Conservation (phyloP, 331 rosid species). For the Malus hybrid region DNA sequence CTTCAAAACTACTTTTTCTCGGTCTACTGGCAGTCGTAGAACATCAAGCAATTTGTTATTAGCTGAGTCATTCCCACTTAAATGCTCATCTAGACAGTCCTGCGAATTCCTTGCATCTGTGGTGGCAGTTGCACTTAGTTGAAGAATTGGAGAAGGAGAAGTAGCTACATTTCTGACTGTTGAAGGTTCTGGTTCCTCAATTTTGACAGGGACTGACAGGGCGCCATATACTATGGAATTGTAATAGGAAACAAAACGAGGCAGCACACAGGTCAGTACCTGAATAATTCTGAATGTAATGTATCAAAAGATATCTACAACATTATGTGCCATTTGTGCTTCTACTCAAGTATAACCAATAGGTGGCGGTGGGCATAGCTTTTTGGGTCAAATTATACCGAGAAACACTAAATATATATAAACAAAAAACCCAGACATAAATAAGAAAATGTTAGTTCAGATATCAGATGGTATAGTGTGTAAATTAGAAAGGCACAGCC, state of each 20-base stretch:
- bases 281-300: neutral
- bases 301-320: neutral
- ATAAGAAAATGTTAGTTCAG: neutral
- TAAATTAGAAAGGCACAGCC: neutral
- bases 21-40: conserved; percentile 32
- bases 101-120: conserved; percentile 16
- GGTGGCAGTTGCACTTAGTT: neutral
- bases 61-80: conserved; percentile 15
- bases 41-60: conserved; percentile 9
- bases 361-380: neutral
- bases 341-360: neutral
- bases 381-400: neutral
- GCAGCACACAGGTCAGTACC: neutral
- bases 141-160: conserved; percentile 18
- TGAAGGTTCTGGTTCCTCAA: conserved; percentile 11
- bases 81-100: conserved; percentile 8
- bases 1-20: conserved; percentile 42
- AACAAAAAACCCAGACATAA: neutral
- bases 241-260: neutral
- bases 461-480: neutral
- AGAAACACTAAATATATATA: neutral
- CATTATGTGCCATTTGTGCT: neutral
- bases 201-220: neutral
- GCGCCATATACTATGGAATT: neutral
- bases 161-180: neutral